Conservation (phyloP, 2,329 filamentous ascomycete species). For the Colletotrichum brevisporum region DNA sequence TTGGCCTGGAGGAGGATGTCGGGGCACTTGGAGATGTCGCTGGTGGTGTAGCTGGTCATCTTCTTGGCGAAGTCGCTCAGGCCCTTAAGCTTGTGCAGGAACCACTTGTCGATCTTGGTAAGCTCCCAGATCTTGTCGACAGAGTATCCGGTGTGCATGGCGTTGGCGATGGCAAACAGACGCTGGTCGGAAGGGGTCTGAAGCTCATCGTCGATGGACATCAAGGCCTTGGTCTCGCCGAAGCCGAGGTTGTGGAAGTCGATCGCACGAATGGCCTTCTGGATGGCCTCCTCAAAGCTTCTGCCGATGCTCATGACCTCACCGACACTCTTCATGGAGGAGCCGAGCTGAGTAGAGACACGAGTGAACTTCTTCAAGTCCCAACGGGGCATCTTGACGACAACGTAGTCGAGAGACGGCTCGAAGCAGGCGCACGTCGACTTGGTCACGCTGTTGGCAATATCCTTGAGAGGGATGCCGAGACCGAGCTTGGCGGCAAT, state of each 20-base stretch:
- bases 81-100: conserved; percentile 90
- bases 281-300: conserved; percentile 97
- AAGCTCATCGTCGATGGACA: conserved; percentile 95
- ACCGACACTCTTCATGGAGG: conserved; percentile 99
- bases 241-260: conserved; percentile 97
- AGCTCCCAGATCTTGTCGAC: conserved; percentile 98
- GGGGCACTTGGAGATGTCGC: conserved; percentile 74
- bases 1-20: conserved; percentile 86
- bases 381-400: conserved; percentile 99
- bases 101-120: conserved; percentile 99
- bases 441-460: conserved; percentile 95
- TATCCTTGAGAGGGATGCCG: conserved; percentile 94
- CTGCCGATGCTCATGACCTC: conserved; percentile 99
- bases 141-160: conserved; percentile 93
- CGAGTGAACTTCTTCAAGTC: conserved; percentile 99
- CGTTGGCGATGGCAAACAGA: conserved; percentile 96
- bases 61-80: conserved; percentile 89
- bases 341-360: conserved; percentile 94
- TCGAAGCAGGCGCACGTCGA: conserved; percentile 98
- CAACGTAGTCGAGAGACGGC: conserved; percentile 96
- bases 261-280: conserved; percentile 96
- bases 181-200: conserved; percentile 98
- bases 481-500: conserved; percentile 97
- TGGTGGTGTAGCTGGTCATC: conserved; percentile 77
- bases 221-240: conserved; percentile 89